Base-by-base conservation (phyloP, 805 yeast species). In the Saccharomycopsis sp. region DNA sequence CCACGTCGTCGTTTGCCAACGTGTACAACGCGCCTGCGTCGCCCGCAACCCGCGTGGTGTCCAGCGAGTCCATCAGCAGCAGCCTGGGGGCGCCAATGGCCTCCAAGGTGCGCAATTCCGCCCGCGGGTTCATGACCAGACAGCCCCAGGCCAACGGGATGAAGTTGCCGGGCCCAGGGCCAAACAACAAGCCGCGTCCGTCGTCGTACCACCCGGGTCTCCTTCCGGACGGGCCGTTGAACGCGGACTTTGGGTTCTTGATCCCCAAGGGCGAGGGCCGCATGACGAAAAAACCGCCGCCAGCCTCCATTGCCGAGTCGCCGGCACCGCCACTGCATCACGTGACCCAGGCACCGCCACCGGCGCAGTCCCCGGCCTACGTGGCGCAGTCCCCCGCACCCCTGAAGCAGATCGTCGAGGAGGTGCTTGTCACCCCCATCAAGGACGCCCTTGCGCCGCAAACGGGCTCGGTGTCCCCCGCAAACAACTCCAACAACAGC, bases 171-270 rank as follows among this genome's bases (percentile, higher is more conserved):
- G 67, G 67, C n/a, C 79, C 80, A 7, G 79, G 77, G 29, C 75
- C 76, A 54, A 66, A 76, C 9, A 79, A 82, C 68, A 84, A 81
- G 66, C 91, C 90, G 58, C 79, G 96, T 68, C 95, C 96, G 48
- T 87, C 92, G 0, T 87, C 94, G 8, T 88, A 85, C 66, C 91
- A 88, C 67, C 95, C 96, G 16, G 78, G 85, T 1, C 74, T 81
- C 29, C 66, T 65, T 56, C 63, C 75, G 16, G 53, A 58, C 61
- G 63, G 63, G 34, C 61, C 61, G 24, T 57, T 55, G 51, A 58
- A 64, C 3, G 60, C 63, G 1, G 65, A 65, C 50, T 62, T 65
- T 62, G 54, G 58, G 47, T 55, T 62, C 15, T 62, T 70, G 16
- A 64, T 65, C 16, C 67, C 68, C 48, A 64, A 62, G 59, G 79